Evolutionary conservation across 306 rosid genomes (phyloP).

Genomic region (Medicago arabica): DNA sequence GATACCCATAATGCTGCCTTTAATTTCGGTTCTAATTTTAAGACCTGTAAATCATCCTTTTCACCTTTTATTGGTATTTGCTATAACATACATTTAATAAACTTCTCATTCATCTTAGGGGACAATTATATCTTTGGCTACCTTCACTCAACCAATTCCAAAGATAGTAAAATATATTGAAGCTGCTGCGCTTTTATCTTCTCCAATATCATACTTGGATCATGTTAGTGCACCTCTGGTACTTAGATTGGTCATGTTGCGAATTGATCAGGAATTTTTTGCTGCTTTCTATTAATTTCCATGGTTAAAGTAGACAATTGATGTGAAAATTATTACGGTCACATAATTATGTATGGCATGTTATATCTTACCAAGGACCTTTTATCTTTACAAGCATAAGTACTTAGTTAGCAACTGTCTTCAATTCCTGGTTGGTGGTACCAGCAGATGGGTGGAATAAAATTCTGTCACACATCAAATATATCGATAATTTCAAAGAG

Average conservation of each 20-base stretch:
- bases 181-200: conserved; percentile 81
- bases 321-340: conserved; percentile 43
- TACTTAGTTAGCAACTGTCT: conserved; percentile 16
- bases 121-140: conserved; percentile 50
- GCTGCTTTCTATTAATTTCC: conserved; percentile 30
- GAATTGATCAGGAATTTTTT: conserved; percentile 74
- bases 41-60: too few species aligned
- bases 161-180: conserved; percentile 74
- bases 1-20: too few species aligned
- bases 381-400: not conserved
- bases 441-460: not conserved
- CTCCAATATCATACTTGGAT: conserved; percentile 80
- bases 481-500: conserved; percentile 15
- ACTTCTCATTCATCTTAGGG: too few species aligned
- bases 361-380: conserved; percentile 8
- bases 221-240: conserved; percentile 71
- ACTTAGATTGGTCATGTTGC: conserved; percentile 80
- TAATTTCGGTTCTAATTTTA: too few species aligned
- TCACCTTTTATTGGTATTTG: too few species aligned
- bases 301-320: conserved; percentile 29
- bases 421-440: not conserved
- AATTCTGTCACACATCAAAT: conserved; percentile 18
- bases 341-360: too few species aligned
- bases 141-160: conserved; percentile 60
- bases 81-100: too few species aligned